Evolutionary conservation across 441 rosid species (phyloP), one percentile per base, ranked within the genome.

Genomic region (Mallotus repandus): DNA sequence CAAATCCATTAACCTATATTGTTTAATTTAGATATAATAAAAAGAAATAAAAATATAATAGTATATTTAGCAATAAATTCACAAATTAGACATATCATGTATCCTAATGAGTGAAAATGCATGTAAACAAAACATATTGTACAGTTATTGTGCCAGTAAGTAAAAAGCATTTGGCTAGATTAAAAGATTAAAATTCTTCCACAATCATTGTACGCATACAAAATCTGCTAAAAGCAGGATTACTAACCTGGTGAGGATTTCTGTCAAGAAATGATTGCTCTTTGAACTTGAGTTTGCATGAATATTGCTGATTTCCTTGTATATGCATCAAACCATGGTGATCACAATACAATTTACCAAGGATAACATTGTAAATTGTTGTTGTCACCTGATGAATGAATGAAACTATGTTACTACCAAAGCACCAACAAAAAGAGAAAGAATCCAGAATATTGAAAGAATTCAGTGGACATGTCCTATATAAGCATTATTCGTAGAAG

Each of bases 321-420:
- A 96, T 90, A 64, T 88, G 82, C 99, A 96, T 96, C 41, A 54
- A 65, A 22, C 99, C 99, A 69, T 96, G 99, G 79, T 96, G 98
- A 84, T 93, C 94, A 35, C 98, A 93, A 73, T 93, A 90, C 52
- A 93, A 60, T 86, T 91, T 96, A 46, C 99, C 99, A 63, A 93
- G 90, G 78, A 96, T 86, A 66, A 96, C 95, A 80, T 96, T 96
- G 84, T 93, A 89, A 77, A 96, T 91, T 52, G 87, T 81, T 56
- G 99, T 93, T 5, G 97, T 96, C 66, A 93, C 98, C 99, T 96
- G 79, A 71, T 73, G 71, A 75, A 67, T 12, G n/a, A 76, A 63
- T 46, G 60, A 78, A 50, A 43, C 52, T 4, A 54, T 68, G 62
- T 77, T 60, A 80, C 50, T 52, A 68, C 21, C 77, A 22, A 62